Percentiles rank a stretch among this genome's conserved stretches.
Conservation (phyloP, 2,329 filamentous ascomycete species). For the Ascochyta lentis region DNA sequence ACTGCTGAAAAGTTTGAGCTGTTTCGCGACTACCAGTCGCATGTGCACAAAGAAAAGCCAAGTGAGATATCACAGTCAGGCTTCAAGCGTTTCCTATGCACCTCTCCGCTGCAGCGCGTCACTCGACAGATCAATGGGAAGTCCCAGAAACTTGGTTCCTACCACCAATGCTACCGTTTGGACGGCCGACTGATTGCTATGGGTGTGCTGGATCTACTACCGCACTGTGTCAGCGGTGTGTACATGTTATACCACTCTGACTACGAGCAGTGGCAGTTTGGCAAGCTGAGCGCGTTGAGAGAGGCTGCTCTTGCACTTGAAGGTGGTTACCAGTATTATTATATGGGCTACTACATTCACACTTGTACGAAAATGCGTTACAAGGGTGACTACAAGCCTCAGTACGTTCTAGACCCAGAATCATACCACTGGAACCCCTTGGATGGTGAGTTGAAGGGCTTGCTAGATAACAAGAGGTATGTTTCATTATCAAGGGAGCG, state of each 20-base stretch:
- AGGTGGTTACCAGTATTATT: conserved; percentile 76
- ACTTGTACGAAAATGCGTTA: conserved; percentile 83
- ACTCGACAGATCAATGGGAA: conserved; percentile 57
- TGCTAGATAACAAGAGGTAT: conserved; percentile 65
- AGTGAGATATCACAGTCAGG: conserved; percentile 64
- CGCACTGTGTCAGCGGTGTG: conserved; percentile 78
- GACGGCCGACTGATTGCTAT: conserved; percentile 79
- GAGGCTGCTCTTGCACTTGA: conserved; percentile 76
- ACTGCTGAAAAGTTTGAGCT: conserved; percentile 77
- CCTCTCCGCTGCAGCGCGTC: conserved; percentile 66
- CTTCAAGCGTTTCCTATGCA: conserved; percentile 77
- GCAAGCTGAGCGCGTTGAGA: conserved; percentile 76
- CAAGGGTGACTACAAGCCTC: conserved; percentile 79
- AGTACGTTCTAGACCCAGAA: conserved; percentile 75
- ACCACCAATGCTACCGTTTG: conserved; percentile 81
- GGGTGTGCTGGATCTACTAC: conserved; percentile 77
- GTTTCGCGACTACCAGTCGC: conserved; percentile 76
- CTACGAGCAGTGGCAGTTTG: conserved; percentile 71
- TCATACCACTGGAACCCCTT: conserved; percentile 68
- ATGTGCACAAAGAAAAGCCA: conserved; percentile 73
- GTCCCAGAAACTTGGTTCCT: conserved; percentile 70
- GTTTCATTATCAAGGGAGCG: conserved; percentile 51
- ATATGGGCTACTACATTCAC: conserved; percentile 85
- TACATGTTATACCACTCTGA: conserved; percentile 85
- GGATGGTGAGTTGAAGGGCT: conserved; percentile 58